Evolutionary conservation across 2,329 filamentous ascomycete genomes (phyloP), one percentile per base, ranked within the genome.

Genomic region (Talaromyces albobiverticillius): DNA sequence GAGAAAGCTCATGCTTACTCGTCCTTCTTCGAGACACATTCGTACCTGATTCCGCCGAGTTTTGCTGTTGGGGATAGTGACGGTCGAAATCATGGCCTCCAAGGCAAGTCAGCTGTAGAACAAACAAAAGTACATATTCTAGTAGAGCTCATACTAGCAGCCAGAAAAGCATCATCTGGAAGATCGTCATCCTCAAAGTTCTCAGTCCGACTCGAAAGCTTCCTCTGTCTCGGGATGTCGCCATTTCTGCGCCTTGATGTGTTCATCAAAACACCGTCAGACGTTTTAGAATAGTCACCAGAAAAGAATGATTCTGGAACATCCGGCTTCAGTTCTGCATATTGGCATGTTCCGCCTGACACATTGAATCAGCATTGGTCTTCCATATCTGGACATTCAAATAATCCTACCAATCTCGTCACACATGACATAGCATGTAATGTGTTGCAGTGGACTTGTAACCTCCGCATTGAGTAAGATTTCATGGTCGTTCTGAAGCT

Each of bases 341-440:
- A 71, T 57, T 78, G 75, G 63, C 79, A 68, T 10, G 83, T 85
- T 10, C 82, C 82, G 57, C 82, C 83, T 82, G 53, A 3, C 8
- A 49, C 5, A 25, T 20, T 9, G 2, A 43, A n/a, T 43, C 16
- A 45, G 29, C 13, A 13, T n/a, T 32, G 18, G 13, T 13, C 13
- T 7, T 20, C 10, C 6, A 20, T n/a, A 11, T 16, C 18, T 6
- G 16, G 4, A 20, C 3, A 5, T 25, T 13, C 14, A 36, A 43
- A 20, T 18, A 7, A 14, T 14, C 71, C 57, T 67, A 82, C 82
- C 89, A 62, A 97, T 87, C 41, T 90, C 86, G 71, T 96, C 93
- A 60, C 92, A 97, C 68, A 89, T 88, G 46, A 92, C 77, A 64
- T 86, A 83, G 57, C 85, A 89, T 22, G 79, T 79, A 31, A 94